A percentile compares a stretch with the other conserved stretches of the same genome.
Conservation (phyloP, 768 basidiomycete species). For the Boletus sp. region DNA sequence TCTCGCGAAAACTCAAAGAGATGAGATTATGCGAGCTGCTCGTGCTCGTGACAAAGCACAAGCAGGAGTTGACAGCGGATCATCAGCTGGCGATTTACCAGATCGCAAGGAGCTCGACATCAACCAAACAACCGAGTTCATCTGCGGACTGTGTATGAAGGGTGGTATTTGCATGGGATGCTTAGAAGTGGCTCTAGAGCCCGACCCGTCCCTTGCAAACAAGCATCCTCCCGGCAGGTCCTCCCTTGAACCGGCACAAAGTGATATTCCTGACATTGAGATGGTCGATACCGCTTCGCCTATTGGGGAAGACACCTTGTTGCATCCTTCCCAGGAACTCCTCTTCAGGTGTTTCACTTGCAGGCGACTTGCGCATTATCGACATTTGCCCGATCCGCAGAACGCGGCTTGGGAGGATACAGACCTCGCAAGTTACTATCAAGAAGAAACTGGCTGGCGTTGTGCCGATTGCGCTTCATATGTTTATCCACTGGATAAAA, state of each 20-base stretch:
- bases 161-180: constrained; percentile 81
- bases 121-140: constrained; percentile 72
- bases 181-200: constrained; percentile 51
- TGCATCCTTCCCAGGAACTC: constrained; percentile 39
- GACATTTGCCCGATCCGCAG: constrained; percentile 57
- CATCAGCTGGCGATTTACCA: constrained; percentile 31
- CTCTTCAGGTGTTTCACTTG: constrained; percentile 84
- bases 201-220: constrained; percentile 35
- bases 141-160: constrained; percentile 72
- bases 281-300: constrained; percentile 33
- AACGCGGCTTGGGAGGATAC: constrained; percentile 32
- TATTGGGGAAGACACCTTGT: constrained; percentile 15
- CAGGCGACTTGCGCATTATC: constrained; percentile 81
- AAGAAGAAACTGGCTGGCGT: constrained; percentile 52
- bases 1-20: constrained; percentile 59
- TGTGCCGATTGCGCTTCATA: constrained; percentile 81
- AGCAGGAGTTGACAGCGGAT: constrained; percentile 22
- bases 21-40: constrained; percentile 70
- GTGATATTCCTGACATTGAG: constrained; percentile 29
- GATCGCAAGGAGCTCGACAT: constrained; percentile 48
- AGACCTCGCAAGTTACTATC: constrained; percentile 63
- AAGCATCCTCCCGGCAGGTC: constrained; percentile 10
- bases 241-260: constrained; percentile 8
- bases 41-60: constrained; percentile 45
- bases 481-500: constrained; percentile 70